phyloP scores from a whole-genome alignment of 495 filamentous ascomycete genomes.

The Staphylotrichum tortipilum region DNA sequence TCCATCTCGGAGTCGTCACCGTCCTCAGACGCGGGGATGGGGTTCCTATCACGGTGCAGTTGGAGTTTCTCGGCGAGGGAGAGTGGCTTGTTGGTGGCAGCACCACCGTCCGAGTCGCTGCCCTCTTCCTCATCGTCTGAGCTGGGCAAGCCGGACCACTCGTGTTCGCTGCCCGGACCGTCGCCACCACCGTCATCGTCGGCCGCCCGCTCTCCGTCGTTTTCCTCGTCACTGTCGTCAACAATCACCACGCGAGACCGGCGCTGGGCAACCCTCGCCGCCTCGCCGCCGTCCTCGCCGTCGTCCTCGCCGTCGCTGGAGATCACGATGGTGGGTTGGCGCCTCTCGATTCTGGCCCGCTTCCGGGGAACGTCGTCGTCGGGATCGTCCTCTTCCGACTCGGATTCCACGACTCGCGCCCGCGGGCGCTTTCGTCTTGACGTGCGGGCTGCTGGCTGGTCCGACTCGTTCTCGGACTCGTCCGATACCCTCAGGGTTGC shows the following conservation, averaged over 20 bases:
- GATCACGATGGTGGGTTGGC: background rate
- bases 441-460: background rate
- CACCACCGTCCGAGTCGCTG: background rate
- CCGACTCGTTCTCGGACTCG: background rate
- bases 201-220: background rate
- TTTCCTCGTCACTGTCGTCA: constrained; percentile 6
- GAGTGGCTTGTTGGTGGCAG: background rate
- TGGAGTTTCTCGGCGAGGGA: constrained; percentile 13
- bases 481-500: constrained; percentile 9
- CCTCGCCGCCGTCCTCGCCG: no score
- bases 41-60: constrained; percentile 5
- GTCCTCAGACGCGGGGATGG: constrained; percentile 1
- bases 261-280: background rate
- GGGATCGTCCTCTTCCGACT: constrained; percentile 11
- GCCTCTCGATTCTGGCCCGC: background rate
- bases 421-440: background rate
- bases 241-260: background rate
- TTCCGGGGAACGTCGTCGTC: constrained; percentile 9
- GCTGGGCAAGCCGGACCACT: background rate
- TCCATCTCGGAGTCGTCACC: constrained; percentile 4
- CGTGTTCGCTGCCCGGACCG: background rate
- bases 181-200: background rate
- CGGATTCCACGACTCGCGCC: constrained; percentile 8
- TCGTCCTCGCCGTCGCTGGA: constrained; percentile 11
- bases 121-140: constrained; percentile 3